Evolutionary conservation across 148 eudicot species (phyloP).

Genomic region (Tetragonia tetragonoides): DNA sequence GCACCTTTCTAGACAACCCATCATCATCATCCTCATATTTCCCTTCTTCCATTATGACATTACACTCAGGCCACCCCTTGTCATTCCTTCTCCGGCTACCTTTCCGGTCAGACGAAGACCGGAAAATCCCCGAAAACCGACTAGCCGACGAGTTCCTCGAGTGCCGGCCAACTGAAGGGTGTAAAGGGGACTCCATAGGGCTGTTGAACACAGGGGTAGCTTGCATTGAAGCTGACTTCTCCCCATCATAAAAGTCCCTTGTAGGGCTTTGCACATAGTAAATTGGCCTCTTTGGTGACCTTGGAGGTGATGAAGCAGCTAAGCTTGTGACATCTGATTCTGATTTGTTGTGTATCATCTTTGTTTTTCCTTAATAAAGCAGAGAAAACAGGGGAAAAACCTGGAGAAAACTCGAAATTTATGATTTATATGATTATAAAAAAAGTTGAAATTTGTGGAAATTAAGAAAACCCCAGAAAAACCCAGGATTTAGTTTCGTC

Average conservation of each 20-base stretch:
- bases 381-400: slow-evolving; percentile 6
- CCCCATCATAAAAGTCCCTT: slow-evolving; percentile 92
- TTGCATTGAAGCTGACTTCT: slow-evolving; percentile 73
- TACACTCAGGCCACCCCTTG: slow-evolving; percentile 98
- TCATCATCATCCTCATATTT: slow-evolving; percentile 67
- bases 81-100: slow-evolving; percentile 59
- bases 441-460: background rate
- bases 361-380: background rate
- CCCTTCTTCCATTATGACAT: slow-evolving; percentile 91
- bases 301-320: slow-evolving; percentile 89
- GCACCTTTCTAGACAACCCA: slow-evolving; percentile 52
- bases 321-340: slow-evolving; percentile 87
- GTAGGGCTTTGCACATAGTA: slow-evolving; percentile 93
- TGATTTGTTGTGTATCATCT: slow-evolving; percentile 76
- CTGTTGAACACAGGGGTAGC: slow-evolving; percentile 67
- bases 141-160: slow-evolving; percentile 89
- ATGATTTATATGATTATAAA: background rate
- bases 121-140: slow-evolving; percentile 87
- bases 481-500: slow-evolving; percentile 13
- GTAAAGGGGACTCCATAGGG: slow-evolving; percentile 89
- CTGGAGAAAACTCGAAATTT: background rate
- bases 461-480: slow-evolving; percentile 13
- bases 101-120: slow-evolving; percentile 88
- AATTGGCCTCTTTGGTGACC: slow-evolving; percentile 78
- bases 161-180: slow-evolving; percentile 84